Evolutionary conservation across 371 early-diverging fungal species (phyloP).

Genomic region (Phascolomyces articulosus): DNA sequence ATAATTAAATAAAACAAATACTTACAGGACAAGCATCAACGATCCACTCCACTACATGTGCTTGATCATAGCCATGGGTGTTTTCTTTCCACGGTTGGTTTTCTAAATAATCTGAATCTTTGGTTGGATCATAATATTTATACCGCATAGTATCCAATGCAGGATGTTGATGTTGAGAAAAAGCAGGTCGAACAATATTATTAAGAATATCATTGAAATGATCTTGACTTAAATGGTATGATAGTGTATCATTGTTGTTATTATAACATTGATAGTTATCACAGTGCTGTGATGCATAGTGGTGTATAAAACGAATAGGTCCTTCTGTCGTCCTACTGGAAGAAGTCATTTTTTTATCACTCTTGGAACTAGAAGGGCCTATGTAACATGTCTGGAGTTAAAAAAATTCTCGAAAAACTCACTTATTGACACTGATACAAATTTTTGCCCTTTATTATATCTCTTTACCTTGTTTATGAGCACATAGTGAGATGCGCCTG

Average conservation of each 20-base stretch:
- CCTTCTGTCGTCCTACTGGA: not conserved
- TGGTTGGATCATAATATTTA: conserved; percentile 23
- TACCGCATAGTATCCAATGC: conserved; percentile 1
- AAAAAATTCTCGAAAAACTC: too few relatives aligned
- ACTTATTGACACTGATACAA: too few relatives aligned
- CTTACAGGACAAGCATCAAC: conserved; percentile 28
- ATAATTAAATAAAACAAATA: not conserved
- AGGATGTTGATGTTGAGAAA: conserved; percentile 12
- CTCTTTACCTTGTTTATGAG: too few relatives aligned
- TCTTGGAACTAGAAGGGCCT: not conserved
- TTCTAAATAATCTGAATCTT: conserved; percentile 22
- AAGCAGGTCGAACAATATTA: not conserved
- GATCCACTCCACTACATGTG: conserved; percentile 28
- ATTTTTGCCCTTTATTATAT: too few relatives aligned
- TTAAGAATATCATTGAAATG: conserved; percentile 5
- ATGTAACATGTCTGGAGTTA: not conserved
- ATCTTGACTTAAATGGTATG: not conserved
- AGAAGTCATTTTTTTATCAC: not conserved
- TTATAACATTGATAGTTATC: not conserved
- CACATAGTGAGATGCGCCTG: too few relatives aligned
- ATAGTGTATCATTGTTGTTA: not conserved
- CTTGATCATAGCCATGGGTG: conserved; percentile 17
- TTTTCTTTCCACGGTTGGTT: conserved; percentile 34
- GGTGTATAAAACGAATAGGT: not conserved
- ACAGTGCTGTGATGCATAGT: not conserved